Conservation (phyloP, 345 rosid species). For the Eucalyptus marginata region DNA sequence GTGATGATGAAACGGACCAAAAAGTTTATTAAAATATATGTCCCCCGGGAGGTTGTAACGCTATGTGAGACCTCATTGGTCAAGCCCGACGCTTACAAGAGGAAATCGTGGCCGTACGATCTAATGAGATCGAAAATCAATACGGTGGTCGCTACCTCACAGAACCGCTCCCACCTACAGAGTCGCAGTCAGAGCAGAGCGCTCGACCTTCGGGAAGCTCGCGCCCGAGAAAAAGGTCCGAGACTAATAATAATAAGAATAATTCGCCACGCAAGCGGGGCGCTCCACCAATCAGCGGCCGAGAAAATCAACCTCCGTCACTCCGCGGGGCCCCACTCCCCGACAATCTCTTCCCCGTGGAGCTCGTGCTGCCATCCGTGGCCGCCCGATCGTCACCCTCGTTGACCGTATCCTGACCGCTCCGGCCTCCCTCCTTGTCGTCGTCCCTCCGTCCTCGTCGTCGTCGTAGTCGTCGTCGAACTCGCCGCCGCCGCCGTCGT, state of each 20-base stretch:
- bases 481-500: background rate
- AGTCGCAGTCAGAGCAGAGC: background rate
- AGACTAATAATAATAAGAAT: background rate
- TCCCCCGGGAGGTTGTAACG: background rate
- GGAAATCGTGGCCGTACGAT: background rate
- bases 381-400: background rate
- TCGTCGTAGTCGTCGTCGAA: background rate
- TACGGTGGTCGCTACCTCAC: background rate
- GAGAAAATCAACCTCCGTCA: background rate
- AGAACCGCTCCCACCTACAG: background rate
- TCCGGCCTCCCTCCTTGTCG: background rate
- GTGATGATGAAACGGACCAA: background rate
- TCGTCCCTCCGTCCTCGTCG: background rate
- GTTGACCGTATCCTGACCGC: background rate
- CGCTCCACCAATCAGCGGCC: background rate
- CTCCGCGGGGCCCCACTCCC: background rate
- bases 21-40: background rate
- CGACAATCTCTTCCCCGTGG: conserved; percentile 10
- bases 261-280: background rate
- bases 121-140: background rate
- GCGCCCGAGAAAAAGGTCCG: background rate
- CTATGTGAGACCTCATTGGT: background rate
- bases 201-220: background rate
- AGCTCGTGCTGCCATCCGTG: conserved; percentile 13
- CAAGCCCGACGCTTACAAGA: background rate